These are phyloP conservation scores for Calonectria pauciramosa DNA, from an alignment of 2,329 filamentous ascomycete species.

Conservation along the genomic window DNA sequence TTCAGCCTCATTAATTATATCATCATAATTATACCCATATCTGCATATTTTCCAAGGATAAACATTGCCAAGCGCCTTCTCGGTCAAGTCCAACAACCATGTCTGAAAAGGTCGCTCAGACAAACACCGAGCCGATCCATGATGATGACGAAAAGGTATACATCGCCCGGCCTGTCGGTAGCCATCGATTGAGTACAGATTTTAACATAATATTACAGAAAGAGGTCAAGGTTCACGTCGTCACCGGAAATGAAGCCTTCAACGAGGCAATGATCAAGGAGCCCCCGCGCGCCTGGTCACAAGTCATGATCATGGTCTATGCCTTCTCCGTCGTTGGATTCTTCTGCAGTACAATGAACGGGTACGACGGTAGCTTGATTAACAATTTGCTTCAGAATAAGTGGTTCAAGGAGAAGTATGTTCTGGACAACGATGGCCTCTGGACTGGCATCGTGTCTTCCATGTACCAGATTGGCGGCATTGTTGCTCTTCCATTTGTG, in stretches of 20 bases:
- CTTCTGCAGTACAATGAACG: constrained; percentile 57
- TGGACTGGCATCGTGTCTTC: constrained; percentile 64
- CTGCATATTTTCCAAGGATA: background rate
- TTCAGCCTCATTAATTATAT: background rate
- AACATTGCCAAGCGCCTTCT: background rate
- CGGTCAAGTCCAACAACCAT: constrained; percentile 2
- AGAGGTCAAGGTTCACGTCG: constrained; percentile 54
- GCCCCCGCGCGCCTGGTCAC: constrained; percentile 58
- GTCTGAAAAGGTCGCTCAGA: constrained; percentile 22
- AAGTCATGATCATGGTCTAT: constrained; percentile 57
- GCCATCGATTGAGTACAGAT: background rate
- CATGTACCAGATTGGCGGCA: constrained; percentile 66
- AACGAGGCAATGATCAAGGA: constrained; percentile 69
- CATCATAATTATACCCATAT: background rate
- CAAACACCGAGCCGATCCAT: constrained; percentile 2
- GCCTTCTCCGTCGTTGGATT: constrained; percentile 61
- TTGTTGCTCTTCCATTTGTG: constrained; percentile 60
- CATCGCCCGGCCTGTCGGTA: background rate
- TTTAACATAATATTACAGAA: background rate
- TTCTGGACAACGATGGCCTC: constrained; percentile 58
- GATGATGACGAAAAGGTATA: constrained; percentile 20
- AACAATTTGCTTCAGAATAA: constrained; percentile 62
- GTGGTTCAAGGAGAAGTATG: constrained; percentile 56
- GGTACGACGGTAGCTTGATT: constrained; percentile 33
- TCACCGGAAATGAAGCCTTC: constrained; percentile 67